Base-by-base conservation (phyloP, 2,329 filamentous ascomycete species). In the Alternaria ethzedia region DNA sequence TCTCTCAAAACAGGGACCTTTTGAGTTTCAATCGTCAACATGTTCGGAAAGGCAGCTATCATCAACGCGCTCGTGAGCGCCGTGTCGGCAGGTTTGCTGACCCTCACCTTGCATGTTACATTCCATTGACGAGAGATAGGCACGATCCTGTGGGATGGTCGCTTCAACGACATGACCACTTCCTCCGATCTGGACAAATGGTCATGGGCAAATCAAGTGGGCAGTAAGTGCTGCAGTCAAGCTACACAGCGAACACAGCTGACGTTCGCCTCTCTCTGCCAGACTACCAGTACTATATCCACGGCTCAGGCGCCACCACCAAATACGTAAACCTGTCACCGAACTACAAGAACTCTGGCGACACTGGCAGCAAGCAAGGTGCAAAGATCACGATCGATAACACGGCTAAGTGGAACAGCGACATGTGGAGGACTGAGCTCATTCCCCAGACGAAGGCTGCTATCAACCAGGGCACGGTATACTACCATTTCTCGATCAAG, bases 391-490 rank as follows among this genome's bases (percentile, higher is more conserved):
- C 88, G 5, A 89, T 93, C 66, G 84, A 84, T 71, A 76, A 79
- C 71, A 89, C 86, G 1, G 85, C 90, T 1, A 91, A 87, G 77
- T 93, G 90, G 90, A 89, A 92, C 78, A 88, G 87, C 21, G 89
- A 91, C 75, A 92, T 92, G 90, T 88, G 89, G 76, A 86, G 90
- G 55, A 92, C 89, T 0, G 91, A 93, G 80, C 82, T 93, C 64
- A 93, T 93, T 68, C 90, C 90, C 9, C 88, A 91, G 80, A 91
- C 89, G 0, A 86, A 79, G 2, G 87, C 87, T 0, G 83, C 88
- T 62, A 90, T 92, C 78, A 89, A 88, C 69, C 73, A 79, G n/a
- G 90, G 90, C 46, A 89, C 86, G 54, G 86, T 91, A 32, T 91
- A 85, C 81, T 93, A 92, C 79, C 90, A 93, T 79, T 92, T 92